Conservation (phyloP, 768 basidiomycete species). For the Russula vinacea region DNA sequence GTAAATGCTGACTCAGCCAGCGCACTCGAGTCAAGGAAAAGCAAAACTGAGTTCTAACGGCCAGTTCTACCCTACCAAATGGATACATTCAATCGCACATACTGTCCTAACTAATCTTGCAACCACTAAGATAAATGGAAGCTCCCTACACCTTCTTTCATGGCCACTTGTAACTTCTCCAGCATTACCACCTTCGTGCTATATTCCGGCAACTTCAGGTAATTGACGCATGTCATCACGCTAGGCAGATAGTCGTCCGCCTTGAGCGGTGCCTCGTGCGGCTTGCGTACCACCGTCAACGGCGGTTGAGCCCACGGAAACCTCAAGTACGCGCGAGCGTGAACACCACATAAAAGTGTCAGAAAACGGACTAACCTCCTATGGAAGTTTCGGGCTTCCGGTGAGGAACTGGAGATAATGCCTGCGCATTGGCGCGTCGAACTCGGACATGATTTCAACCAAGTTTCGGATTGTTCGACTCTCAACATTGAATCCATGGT, state of each 20-base stretch:
- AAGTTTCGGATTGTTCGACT: slow-evolving; percentile 87
- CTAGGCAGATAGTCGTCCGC: slow-evolving; percentile 95
- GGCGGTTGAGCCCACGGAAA: slow-evolving; percentile 90
- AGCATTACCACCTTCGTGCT: slow-evolving; percentile 81
- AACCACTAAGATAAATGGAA: slow-evolving; percentile 96
- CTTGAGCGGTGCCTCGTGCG: slow-evolving; percentile 84
- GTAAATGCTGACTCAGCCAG: slow-evolving; percentile 24
- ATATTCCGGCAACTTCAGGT: slow-evolving; percentile 94
- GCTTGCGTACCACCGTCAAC: slow-evolving; percentile 95
- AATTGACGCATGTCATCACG: slow-evolving; percentile 99
- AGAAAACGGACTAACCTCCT: slow-evolving; percentile 58
- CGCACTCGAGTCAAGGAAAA: not conserved
- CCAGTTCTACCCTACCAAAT: slow-evolving; percentile 6
- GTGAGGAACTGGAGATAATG: slow-evolving; percentile 96
- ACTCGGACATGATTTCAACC: slow-evolving; percentile 81
- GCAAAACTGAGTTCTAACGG: slow-evolving; percentile 9
- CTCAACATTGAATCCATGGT: slow-evolving; percentile 96
- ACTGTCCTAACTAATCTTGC: slow-evolving; percentile 19
- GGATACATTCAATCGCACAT: not conserved
- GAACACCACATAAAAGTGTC: slow-evolving; percentile 5
- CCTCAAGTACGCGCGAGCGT: slow-evolving; percentile 44
- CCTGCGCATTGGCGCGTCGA: slow-evolving; percentile 68
- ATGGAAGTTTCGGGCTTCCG: slow-evolving; percentile 93
- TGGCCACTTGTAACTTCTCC: slow-evolving; percentile 78
- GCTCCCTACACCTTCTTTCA: slow-evolving; percentile 91